Evolutionary conservation across 331 rosid genomes (phyloP).

Genomic region (Acacia pycnantha): DNA sequence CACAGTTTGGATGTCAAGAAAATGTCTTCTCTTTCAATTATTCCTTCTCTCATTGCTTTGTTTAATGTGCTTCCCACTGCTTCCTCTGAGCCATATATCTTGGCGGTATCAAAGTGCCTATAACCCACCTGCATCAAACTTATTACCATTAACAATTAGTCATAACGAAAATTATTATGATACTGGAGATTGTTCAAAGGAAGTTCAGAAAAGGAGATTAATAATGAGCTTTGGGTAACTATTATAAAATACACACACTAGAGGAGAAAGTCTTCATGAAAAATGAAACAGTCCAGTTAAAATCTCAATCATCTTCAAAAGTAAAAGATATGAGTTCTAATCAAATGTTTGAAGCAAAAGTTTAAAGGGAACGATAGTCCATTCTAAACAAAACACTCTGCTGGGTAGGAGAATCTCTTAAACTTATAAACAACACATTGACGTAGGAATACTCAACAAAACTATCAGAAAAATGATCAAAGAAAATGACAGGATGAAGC

Average conservation of each 20-base stretch:
- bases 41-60: conserved; percentile 45
- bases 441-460: too few relatives aligned
- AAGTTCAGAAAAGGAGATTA: background rate
- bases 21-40: conserved; percentile 56
- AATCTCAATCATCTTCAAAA: background rate
- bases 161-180: background rate
- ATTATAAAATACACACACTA: background rate
- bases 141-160: too few relatives aligned
- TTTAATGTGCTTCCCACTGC: conserved; percentile 68
- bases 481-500: too few relatives aligned
- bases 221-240: background rate
- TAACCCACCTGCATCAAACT: conserved; percentile 67
- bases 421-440: too few relatives aligned
- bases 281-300: background rate
- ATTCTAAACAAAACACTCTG: too few relatives aligned
- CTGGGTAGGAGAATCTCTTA: too few relatives aligned
- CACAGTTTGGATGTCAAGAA: conserved; percentile 88
- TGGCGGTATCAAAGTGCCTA: conserved; percentile 90
- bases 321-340: background rate
- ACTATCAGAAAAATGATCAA: too few relatives aligned
- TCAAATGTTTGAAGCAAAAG: too few relatives aligned
- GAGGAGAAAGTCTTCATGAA: background rate
- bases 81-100: conserved; percentile 79
- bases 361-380: too few relatives aligned
- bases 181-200: background rate